Conservation (phyloP, 805 yeast genomes). For the Wickerhamomyces rabaulensis region DNA sequence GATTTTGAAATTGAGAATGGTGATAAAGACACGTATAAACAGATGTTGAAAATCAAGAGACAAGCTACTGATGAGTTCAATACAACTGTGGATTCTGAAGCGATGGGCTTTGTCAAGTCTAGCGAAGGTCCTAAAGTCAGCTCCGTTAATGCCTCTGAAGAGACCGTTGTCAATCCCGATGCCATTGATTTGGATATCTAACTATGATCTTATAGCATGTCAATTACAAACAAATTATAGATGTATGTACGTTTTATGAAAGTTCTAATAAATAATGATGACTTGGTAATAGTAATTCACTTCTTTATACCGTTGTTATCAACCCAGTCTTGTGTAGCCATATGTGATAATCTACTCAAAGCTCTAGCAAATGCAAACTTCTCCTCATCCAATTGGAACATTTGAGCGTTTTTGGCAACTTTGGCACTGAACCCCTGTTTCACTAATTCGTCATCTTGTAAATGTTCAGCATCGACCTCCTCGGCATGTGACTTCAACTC, state of each 20-base stretch:
- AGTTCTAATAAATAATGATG: constrained; percentile 1
- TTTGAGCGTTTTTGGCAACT: constrained; percentile 61
- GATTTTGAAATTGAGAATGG: constrained; percentile 71
- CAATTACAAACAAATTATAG: no score
- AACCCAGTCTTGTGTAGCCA: constrained; percentile 93
- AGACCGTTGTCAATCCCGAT: constrained; percentile 41
- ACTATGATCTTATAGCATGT: no score
- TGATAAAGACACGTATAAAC: constrained; percentile 62
- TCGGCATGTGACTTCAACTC: constrained; percentile 22
- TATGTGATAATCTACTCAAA: constrained; percentile 81
- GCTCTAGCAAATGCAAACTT: constrained; percentile 96
- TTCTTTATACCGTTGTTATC: constrained; percentile 31
- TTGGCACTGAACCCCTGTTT: constrained; percentile 70
- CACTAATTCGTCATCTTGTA: constrained; percentile 56
- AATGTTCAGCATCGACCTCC: constrained; percentile 24
- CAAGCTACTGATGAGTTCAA: constrained; percentile 25
- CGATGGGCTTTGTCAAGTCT: constrained; percentile 46
- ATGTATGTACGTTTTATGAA: background rate
- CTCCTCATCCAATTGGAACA: constrained; percentile 92
- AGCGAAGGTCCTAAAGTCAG: constrained; percentile 31
- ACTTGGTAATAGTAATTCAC: no score
- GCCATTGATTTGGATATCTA: constrained; percentile 52
- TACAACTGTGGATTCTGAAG: constrained; percentile 24
- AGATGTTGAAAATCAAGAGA: constrained; percentile 62
- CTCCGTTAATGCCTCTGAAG: constrained; percentile 18